phyloP scores from a whole-genome alignment of 2,329 filamentous ascomycete genomes.

The Sarocladium kiliense region DNA sequence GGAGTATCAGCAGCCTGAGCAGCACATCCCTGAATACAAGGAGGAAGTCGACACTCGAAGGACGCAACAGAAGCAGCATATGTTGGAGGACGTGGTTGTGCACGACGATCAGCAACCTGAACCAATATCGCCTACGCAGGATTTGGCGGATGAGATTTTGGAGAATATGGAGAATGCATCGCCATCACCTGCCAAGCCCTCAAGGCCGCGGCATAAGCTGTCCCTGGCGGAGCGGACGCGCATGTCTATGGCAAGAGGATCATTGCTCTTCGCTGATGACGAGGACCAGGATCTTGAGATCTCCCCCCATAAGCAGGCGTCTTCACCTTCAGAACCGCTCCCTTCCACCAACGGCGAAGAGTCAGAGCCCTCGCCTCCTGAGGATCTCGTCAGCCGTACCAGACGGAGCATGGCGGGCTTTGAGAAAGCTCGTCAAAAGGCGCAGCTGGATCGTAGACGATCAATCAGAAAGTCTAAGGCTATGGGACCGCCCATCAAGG shows the following conservation, averaged over 20 bases:
- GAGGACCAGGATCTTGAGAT: conserved; percentile 22
- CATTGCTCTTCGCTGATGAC: conserved; percentile 28
- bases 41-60: background rate
- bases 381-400: conserved; percentile 53
- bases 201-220: conserved; percentile 48
- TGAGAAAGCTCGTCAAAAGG: conserved; percentile 55
- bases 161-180: conserved; percentile 49
- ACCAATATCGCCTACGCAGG: conserved; percentile 38
- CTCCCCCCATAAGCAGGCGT: background rate
- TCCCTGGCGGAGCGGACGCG: conserved; percentile 75
- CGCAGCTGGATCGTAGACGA: conserved; percentile 50
- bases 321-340: conserved; percentile 9
- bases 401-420: conserved; percentile 58
- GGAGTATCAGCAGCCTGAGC: background rate
- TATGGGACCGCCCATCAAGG: conserved; percentile 26
- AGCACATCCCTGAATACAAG: background rate
- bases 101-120: background rate
- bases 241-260: conserved; percentile 68
- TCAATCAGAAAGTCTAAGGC: conserved; percentile 42
- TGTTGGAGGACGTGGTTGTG: no score
- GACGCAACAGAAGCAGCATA: background rate
- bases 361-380: conserved; percentile 16
- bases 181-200: conserved; percentile 50
- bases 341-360: conserved; percentile 10
- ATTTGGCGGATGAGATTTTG: conserved; percentile 51